phyloP scores from a whole-genome alignment of 352 stramenopile genomes.

The Saprolegnia parasitica region DNA sequence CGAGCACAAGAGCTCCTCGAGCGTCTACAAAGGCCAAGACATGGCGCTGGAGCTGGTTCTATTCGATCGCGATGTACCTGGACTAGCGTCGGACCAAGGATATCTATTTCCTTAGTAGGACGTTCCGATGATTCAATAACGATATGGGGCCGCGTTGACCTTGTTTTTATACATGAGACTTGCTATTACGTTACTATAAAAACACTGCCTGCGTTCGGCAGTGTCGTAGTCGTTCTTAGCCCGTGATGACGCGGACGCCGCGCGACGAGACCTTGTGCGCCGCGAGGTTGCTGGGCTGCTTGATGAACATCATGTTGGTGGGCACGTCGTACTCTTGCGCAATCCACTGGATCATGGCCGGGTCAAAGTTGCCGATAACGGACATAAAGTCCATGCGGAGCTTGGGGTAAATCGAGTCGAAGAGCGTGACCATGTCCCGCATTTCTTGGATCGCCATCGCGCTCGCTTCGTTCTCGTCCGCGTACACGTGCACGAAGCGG shows the following conservation, averaged over 20 bases:
- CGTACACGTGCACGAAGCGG: constrained; percentile 80
- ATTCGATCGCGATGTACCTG: too few relatives aligned
- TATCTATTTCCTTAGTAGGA: too few relatives aligned
- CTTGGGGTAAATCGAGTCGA: constrained; percentile 90
- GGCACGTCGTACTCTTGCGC: constrained; percentile 63
- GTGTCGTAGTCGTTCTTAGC: constrained; percentile 31
- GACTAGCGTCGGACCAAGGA: too few relatives aligned
- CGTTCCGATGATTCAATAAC: too few relatives aligned
- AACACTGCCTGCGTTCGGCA: too few relatives aligned
- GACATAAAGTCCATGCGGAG: constrained; percentile 79
- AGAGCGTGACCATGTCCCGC: constrained; percentile 65
- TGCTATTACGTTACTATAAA: too few relatives aligned
- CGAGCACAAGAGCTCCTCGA: too few relatives aligned
- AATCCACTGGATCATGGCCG: constrained; percentile 85
- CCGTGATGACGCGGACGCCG: constrained; percentile 84
- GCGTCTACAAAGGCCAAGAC: too few relatives aligned
- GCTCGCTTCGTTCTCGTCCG: constrained; percentile 33
- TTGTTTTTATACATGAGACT: too few relatives aligned
- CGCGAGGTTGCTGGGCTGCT: constrained; percentile 80
- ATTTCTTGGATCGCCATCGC: constrained; percentile 55
- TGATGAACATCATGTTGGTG: constrained; percentile 93
- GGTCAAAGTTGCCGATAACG: constrained; percentile 52
- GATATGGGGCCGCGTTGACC: too few relatives aligned
- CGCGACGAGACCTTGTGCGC: constrained; percentile 85
- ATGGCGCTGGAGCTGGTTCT: too few relatives aligned